phyloP scores from a whole-genome alignment of 495 filamentous ascomycete genomes.

The Podospora sp. region DNA sequence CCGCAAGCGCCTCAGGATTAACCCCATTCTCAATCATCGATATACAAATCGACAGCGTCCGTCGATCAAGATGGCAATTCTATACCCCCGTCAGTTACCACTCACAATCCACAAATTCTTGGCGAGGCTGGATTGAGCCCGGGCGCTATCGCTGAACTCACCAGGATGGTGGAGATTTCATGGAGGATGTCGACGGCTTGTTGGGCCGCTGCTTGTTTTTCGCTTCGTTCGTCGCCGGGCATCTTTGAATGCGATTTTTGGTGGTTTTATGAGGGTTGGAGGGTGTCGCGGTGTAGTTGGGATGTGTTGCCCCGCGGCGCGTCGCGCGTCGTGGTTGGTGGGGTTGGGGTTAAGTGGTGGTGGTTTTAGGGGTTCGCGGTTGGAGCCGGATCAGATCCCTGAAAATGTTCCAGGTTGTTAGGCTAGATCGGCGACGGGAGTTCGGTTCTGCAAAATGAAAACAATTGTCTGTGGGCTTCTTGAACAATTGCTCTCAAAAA shows the following conservation, averaged over 20 bases:
- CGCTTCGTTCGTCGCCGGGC: constrained; percentile 49
- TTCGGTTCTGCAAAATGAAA: too few relatives aligned
- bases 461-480: too few relatives aligned
- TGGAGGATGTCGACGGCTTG: constrained; percentile 95
- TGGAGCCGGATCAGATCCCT: too few relatives aligned
- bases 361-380: neutral
- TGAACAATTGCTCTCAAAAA: too few relatives aligned
- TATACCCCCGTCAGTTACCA: too few relatives aligned
- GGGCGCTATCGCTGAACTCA: too few relatives aligned
- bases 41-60: constrained; percentile 89
- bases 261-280: neutral
- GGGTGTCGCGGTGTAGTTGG: neutral
- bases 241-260: constrained; percentile 16
- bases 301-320: neutral
- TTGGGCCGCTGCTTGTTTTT: constrained; percentile 87
- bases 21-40: constrained; percentile 97
- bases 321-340: neutral
- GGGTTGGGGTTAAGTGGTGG: neutral
- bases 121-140: too few relatives aligned
- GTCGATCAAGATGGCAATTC: constrained; percentile 91
- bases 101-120: too few relatives aligned
- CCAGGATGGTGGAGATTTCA: constrained; percentile 88
- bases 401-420: too few relatives aligned
- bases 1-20: constrained; percentile 91
- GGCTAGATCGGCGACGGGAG: too few relatives aligned